These are phyloP conservation scores for Avena insularis DNA, from an alignment of 176 grass and related monocot species.

Conservation along the genomic window DNA sequence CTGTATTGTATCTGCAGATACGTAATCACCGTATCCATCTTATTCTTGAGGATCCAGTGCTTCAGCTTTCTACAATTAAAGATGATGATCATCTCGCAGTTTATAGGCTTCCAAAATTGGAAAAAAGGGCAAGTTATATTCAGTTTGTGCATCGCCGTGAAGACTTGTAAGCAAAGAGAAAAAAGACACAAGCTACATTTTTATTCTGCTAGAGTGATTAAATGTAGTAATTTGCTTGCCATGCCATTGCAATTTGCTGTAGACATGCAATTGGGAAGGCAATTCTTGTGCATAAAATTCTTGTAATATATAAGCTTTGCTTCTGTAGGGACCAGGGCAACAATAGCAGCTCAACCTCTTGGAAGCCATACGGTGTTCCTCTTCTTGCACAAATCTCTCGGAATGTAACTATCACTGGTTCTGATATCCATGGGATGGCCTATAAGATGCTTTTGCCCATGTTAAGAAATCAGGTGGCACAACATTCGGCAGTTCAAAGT, in stretches of 20 bases:
- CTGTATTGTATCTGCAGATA: constrained; percentile 63
- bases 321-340: constrained; percentile 70
- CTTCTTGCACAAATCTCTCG: constrained; percentile 77
- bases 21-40: constrained; percentile 80
- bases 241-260: constrained; percentile 29
- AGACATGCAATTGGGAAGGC: constrained; percentile 35
- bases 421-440: constrained; percentile 74
- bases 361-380: constrained; percentile 89
- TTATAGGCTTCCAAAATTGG: constrained; percentile 86
- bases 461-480: constrained; percentile 59
- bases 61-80: constrained; percentile 81
- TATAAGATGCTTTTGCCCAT: constrained; percentile 76
- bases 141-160: constrained; percentile 93
- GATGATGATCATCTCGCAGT: constrained; percentile 89
- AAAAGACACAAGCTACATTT: constrained; percentile 19
- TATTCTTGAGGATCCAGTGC: constrained; percentile 84
- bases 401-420: constrained; percentile 68
- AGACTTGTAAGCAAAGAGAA: constrained; percentile 73
- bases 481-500: constrained; percentile 48
- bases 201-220: constrained; percentile 20
- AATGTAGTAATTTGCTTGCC: constrained; percentile 29
- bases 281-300: constrained; percentile 15
- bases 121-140: constrained; percentile 74
- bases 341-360: constrained; percentile 51
- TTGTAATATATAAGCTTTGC: constrained; percentile 36